A percentile compares a stretch with the other conserved stretches of the same genome.
Conservation (phyloP, 1,284 basidiomycete species). For the Xerocomus nothofagi region DNA sequence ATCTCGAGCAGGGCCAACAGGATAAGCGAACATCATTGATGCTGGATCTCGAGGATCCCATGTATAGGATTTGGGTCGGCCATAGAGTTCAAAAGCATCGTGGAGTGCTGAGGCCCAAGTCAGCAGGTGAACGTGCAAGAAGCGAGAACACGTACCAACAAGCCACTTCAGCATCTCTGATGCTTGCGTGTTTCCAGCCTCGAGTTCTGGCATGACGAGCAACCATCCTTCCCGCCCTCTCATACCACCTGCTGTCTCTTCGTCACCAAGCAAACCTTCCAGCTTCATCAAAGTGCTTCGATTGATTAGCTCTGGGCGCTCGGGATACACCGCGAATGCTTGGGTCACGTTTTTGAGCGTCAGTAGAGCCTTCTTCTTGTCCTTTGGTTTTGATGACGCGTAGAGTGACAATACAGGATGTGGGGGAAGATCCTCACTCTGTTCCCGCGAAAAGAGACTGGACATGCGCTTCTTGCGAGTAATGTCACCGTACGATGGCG, state of each 20-base stretch:
- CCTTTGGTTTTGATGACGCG: constrained; percentile 61
- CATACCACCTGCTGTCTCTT: constrained; percentile 67
- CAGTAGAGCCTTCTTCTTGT: constrained; percentile 65
- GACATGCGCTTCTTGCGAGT: constrained; percentile 67
- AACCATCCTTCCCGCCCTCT: constrained; percentile 75
- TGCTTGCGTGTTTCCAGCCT: constrained; percentile 46
- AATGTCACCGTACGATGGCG: constrained; percentile 11
- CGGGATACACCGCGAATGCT: constrained; percentile 90
- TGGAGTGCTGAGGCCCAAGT: constrained; percentile 60
- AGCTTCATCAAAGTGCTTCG: constrained; percentile 87
- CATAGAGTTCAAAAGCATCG: constrained; percentile 86
- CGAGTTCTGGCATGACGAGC: constrained; percentile 83
- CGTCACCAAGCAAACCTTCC: constrained; percentile 78
- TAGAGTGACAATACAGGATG: constrained; percentile 55
- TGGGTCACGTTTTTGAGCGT: constrained; percentile 60
- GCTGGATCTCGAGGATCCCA: constrained; percentile 82
- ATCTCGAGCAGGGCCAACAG: constrained; percentile 71
- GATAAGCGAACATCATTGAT: constrained; percentile 83
- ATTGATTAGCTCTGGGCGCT: constrained; percentile 88
- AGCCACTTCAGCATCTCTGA: constrained; percentile 94
- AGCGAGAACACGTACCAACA: constrained; percentile 56
- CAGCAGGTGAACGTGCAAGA: constrained; percentile 5
- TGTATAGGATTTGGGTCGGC: constrained; percentile 77
- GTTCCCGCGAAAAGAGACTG: constrained; percentile 57
- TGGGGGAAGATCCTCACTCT: constrained; percentile 27